A percentile compares a stretch with the other conserved stretches of the same genome.
phyloP scores from a whole-genome alignment of 2,329 filamentous ascomycete species.

The Fusarium oligoseptatum region DNA sequence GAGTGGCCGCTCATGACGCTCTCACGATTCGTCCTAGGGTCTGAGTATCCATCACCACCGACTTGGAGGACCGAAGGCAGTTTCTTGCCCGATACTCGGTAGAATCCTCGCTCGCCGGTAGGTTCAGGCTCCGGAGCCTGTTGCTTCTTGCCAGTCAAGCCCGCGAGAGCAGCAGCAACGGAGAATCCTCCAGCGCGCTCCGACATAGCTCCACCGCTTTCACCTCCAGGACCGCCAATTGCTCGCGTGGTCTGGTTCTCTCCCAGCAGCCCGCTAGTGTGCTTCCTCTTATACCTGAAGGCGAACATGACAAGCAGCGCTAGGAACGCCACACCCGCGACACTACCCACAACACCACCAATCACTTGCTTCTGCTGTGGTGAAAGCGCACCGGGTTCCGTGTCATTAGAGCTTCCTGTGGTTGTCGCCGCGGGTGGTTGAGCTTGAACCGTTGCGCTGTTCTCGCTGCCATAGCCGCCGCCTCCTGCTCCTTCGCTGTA shows the following conservation, averaged over 20 bases:
- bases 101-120: conserved; percentile 69
- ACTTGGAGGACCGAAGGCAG: conserved; percentile 72
- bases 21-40: conserved; percentile 53
- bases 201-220: conserved; percentile 55
- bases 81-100: conserved; percentile 75
- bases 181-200: conserved; percentile 58
- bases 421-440: conserved; percentile 41
- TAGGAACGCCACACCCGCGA: conserved; percentile 71
- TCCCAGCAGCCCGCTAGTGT: conserved; percentile 59
- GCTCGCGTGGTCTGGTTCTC: conserved; percentile 52
- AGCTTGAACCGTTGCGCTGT: conserved; percentile 27
- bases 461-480: conserved; percentile 16
- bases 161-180: conserved; percentile 64
- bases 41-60: conserved; percentile 74
- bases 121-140: conserved; percentile 48
- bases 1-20: conserved; percentile 64
- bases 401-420: conserved; percentile 30
- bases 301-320: conserved; percentile 66
- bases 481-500: conserved; percentile 28
- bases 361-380: conserved; percentile 59
- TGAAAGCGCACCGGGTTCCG: conserved; percentile 45
- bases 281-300: conserved; percentile 69
- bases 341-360: conserved; percentile 68
- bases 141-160: conserved; percentile 58
- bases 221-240: conserved; percentile 39